phyloP scores from a whole-genome alignment of 2,329 filamentous ascomycete genomes.

The Sclerotinia subarctica region DNA sequence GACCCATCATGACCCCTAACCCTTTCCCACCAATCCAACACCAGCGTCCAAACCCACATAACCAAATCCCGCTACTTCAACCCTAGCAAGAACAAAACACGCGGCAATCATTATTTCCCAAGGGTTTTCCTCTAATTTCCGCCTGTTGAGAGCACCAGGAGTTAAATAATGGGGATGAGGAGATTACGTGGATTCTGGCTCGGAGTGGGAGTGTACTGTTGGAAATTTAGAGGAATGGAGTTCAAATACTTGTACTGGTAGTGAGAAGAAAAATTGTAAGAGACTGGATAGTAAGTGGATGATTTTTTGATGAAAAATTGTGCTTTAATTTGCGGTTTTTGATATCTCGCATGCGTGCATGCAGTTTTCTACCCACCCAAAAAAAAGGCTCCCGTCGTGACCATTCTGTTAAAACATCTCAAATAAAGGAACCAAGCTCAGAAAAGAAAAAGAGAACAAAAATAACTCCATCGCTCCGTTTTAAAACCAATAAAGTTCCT shows the following conservation, averaged over 20 bases:
- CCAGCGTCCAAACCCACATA: neutral
- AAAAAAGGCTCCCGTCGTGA: neutral
- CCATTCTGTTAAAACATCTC: conserved; percentile 6
- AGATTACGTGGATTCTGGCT: conserved; percentile 64
- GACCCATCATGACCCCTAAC: neutral
- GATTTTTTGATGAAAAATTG: neutral
- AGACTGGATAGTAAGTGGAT: no score
- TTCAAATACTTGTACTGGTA: neutral
- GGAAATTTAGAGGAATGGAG: conserved; percentile 61
- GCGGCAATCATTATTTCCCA: conserved; percentile 32
- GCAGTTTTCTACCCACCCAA: neutral
- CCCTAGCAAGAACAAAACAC: neutral
- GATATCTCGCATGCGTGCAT: neutral
- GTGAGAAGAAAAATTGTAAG: neutral
- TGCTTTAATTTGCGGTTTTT: neutral
- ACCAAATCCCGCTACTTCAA: neutral
- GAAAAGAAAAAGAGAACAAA: neutral
- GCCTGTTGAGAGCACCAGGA: conserved; percentile 69
- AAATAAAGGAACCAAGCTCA: neutral
- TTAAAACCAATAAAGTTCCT: neutral
- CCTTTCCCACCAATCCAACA: neutral
- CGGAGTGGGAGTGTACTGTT: conserved; percentile 58
- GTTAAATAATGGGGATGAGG: conserved; percentile 61
- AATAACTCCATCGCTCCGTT: conserved; percentile 13
- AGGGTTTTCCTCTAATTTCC: conserved; percentile 69